These are phyloP conservation scores for Telfairia occidentalis DNA, from an alignment of 331 rosid species.

Conservation along the genomic window DNA sequence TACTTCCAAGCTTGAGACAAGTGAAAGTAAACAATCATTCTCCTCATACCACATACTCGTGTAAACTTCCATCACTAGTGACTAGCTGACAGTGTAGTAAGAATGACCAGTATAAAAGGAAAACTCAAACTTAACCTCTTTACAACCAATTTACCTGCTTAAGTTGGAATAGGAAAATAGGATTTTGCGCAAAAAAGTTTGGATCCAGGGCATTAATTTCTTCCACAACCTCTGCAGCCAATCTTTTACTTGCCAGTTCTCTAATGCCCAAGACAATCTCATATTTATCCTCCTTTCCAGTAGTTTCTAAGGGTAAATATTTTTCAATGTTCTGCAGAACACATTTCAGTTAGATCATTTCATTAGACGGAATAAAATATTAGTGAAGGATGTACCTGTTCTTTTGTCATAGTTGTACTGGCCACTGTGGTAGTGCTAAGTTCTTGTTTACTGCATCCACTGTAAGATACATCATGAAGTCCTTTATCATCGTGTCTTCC, in stretches of 20 bases:
- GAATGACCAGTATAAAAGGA: neutral
- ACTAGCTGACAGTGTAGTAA: neutral
- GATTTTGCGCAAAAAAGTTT: slow-evolving; percentile 59
- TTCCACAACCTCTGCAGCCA: slow-evolving; percentile 88
- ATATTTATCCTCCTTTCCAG: slow-evolving; percentile 49
- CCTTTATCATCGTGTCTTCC: slow-evolving; percentile 65
- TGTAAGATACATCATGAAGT: slow-evolving; percentile 32
- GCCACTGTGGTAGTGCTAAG: slow-evolving; percentile 31
- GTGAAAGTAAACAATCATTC: neutral
- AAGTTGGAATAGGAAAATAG: slow-evolving; percentile 76
- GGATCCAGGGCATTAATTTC: slow-evolving; percentile 67
- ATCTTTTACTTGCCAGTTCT: slow-evolving; percentile 76
- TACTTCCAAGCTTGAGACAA: neutral
- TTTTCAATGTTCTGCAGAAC: slow-evolving; percentile 53
- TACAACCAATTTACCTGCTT: slow-evolving; percentile 54
- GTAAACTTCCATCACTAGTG: neutral
- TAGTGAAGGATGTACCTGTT: slow-evolving; percentile 41
- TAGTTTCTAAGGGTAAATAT: slow-evolving; percentile 27
- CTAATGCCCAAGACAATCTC: slow-evolving; percentile 79
- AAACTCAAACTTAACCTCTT: neutral
- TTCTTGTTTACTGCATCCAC: slow-evolving; percentile 42
- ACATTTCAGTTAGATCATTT: slow-evolving; percentile 16
- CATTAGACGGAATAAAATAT: slow-evolving; percentile 3
- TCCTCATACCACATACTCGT: neutral
- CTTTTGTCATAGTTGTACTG: slow-evolving; percentile 30